A percentile compares a stretch with the other conserved stretches of the same genome.
Conservation (phyloP, 106 monocot genomes). For the Gastrodia elata region DNA sequence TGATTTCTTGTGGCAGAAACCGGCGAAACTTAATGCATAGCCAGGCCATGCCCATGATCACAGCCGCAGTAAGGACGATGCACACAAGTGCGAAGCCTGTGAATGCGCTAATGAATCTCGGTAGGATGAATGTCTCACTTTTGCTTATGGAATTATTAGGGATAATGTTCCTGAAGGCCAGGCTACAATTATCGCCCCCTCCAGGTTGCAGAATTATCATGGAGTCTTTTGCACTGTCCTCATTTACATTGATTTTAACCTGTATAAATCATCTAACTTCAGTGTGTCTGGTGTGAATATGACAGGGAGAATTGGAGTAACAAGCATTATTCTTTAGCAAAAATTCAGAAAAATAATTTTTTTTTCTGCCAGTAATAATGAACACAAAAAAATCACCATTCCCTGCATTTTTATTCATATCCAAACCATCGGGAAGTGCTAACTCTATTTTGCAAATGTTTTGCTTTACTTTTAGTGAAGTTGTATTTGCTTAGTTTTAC, state of each 20-base stretch:
- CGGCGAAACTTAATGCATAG: constrained; percentile 25
- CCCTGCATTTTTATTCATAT: too few relatives aligned
- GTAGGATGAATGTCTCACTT: constrained; percentile 11
- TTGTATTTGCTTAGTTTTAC: too few relatives aligned
- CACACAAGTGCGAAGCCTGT: constrained; percentile 11
- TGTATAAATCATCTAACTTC: constrained; percentile 16
- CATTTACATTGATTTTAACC: constrained; percentile 48
- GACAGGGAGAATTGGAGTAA: not conserved
- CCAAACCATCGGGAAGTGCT: too few relatives aligned
- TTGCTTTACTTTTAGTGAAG: too few relatives aligned
- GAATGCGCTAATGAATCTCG: constrained; percentile 12
- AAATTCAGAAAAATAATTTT: too few relatives aligned
- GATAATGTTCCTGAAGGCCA: constrained; percentile 48
- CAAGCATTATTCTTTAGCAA: too few relatives aligned
- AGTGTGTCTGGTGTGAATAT: not conserved
- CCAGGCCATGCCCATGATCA: constrained; percentile 18
- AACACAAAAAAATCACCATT: too few relatives aligned
- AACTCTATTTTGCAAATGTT: too few relatives aligned
- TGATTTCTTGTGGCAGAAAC: constrained; percentile 6
- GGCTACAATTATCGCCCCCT: constrained; percentile 40
- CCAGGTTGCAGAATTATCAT: constrained; percentile 34
- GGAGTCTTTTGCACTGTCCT: constrained; percentile 23
- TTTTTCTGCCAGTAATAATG: too few relatives aligned
- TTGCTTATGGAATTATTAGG: constrained; percentile 15
- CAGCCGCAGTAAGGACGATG: constrained; percentile 16